Conservation (phyloP, 148 eudicot species). For the Rhododendron molle region DNA sequence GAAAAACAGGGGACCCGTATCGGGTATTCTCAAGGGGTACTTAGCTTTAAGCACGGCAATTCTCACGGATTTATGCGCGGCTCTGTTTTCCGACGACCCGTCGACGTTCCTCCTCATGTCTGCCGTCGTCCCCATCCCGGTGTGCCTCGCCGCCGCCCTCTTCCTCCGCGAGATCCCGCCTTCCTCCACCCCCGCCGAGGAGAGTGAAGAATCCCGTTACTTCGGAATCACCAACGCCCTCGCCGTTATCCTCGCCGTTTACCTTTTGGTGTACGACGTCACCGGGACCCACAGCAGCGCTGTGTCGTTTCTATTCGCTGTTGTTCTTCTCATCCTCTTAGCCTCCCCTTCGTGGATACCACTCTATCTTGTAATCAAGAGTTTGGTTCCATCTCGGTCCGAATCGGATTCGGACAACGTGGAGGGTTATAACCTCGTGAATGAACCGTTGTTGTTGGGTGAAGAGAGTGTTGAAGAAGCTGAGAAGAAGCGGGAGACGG, state of each 20-base stretch:
- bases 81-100: slow-evolving; percentile 17
- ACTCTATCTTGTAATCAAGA: slow-evolving; percentile 25
- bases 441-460: slow-evolving; percentile 37
- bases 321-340: slow-evolving; percentile 39
- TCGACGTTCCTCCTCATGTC: slow-evolving; percentile 51
- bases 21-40: not conserved
- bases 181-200: slow-evolving; percentile 32
- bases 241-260: slow-evolving; percentile 60
- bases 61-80: not conserved
- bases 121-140: slow-evolving; percentile 38
- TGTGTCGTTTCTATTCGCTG: slow-evolving; percentile 32
- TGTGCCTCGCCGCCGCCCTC: slow-evolving; percentile 48
- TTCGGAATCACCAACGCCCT: slow-evolving; percentile 49
- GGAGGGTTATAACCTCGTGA: slow-evolving; percentile 22
- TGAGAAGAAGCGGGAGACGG: not conserved
- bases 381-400: slow-evolving; percentile 19
- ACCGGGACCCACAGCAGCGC: slow-evolving; percentile 37
- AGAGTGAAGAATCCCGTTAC: slow-evolving; percentile 36
- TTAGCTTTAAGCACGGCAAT: not conserved
- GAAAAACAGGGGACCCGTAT: not conserved
- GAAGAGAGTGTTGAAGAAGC: slow-evolving; percentile 12
- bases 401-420: slow-evolving; percentile 12
- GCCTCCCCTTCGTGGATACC: slow-evolving; percentile 63
- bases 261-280: slow-evolving; percentile 50
- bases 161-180: slow-evolving; percentile 48